Percentiles rank a stretch among this genome's conserved stretches.
Evolutionary conservation across 1,284 basidiomycete genomes (phyloP).

Genomic region (Papiliotrema terrestris): DNA sequence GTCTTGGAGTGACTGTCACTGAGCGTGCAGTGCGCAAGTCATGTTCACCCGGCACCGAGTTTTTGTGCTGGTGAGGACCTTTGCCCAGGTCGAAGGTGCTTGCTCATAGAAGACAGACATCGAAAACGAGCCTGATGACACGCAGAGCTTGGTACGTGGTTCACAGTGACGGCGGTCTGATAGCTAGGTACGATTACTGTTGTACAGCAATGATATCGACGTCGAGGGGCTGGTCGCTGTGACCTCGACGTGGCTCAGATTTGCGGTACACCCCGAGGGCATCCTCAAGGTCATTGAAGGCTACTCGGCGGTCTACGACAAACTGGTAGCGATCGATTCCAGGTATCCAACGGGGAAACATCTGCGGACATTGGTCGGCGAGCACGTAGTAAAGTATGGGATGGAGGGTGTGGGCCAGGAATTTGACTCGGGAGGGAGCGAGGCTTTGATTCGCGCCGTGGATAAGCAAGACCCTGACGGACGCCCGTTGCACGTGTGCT

Average conservation of each 20-base stretch:
- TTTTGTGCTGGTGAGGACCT: slow-evolving; percentile 5
- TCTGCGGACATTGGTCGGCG: neutral
- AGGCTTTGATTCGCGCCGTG: slow-evolving; percentile 8
- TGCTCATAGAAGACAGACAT: slow-evolving; percentile 9
- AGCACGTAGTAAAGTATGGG: slow-evolving; percentile 7
- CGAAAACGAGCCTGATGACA: slow-evolving; percentile 17
- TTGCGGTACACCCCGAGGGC: slow-evolving; percentile 6
- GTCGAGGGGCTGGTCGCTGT: slow-evolving; percentile 15
- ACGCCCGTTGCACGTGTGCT: slow-evolving; percentile 7
- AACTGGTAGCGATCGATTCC: neutral
- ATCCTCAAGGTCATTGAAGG: slow-evolving; percentile 9
- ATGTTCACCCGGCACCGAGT: slow-evolving; percentile 5
- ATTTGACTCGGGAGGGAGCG: slow-evolving; percentile 5
- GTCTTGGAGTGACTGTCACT: too few relatives aligned
- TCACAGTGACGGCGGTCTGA: neutral
- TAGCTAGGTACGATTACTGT: slow-evolving; percentile 10
- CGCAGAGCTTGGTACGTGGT: slow-evolving; percentile 8
- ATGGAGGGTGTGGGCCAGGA: slow-evolving; percentile 11
- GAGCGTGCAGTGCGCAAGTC: too few relatives aligned
- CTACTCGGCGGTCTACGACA: neutral
- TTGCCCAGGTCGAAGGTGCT: neutral
- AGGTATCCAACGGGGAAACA: slow-evolving; percentile 4
- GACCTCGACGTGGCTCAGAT: slow-evolving; percentile 13
- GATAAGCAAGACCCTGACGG: slow-evolving; percentile 7
- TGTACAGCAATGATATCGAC: slow-evolving; percentile 16